Percentiles rank a stretch among this genome's conserved stretches.
phyloP scores from a whole-genome alignment of 208 protist genomes.

The Phytomonas sp. region DNA sequence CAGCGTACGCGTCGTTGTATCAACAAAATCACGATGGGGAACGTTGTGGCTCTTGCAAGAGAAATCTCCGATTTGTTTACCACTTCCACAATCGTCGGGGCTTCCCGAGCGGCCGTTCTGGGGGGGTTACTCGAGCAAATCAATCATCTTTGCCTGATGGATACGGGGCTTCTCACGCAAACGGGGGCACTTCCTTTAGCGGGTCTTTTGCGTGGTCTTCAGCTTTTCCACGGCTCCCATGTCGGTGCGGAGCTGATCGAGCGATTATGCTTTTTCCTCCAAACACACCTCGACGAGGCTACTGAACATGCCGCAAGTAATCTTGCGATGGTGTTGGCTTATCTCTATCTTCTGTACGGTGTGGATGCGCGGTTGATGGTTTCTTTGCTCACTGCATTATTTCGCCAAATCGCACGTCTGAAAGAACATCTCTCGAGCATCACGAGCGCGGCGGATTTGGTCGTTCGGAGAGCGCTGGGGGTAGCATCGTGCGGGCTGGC shows the following conservation, averaged over 20 bases:
- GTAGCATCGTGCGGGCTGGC: conserved; percentile 50
- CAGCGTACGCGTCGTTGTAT: conserved; percentile 39
- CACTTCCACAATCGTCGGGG: conserved; percentile 14
- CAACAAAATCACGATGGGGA: conserved; percentile 72
- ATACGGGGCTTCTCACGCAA: conserved; percentile 43
- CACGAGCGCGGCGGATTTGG: conserved; percentile 1
- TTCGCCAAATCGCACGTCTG: background rate
- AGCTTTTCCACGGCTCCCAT: conserved; percentile 59
- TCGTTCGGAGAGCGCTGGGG: conserved; percentile 20
- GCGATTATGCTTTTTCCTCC: conserved; percentile 30
- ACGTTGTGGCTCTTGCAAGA: conserved; percentile 59
- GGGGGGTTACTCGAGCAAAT: conserved; percentile 40
- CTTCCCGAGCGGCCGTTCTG: conserved; percentile 47
- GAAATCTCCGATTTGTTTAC: conserved; percentile 43
- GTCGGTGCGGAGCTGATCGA: conserved; percentile 68
- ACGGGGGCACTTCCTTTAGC: conserved; percentile 62
- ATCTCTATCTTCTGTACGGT: conserved; percentile 66
- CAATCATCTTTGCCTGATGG: conserved; percentile 43
- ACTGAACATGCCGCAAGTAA: conserved; percentile 49
- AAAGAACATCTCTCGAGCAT: background rate
- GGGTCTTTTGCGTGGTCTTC: conserved; percentile 62
- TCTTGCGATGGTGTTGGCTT: conserved; percentile 53
- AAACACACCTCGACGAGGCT: conserved; percentile 29
- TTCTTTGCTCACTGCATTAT: conserved; percentile 26
- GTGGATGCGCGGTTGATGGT: conserved; percentile 52